Base-by-base conservation (phyloP, 495 filamentous ascomycete genomes). In the Penicillium odoratum region DNA sequence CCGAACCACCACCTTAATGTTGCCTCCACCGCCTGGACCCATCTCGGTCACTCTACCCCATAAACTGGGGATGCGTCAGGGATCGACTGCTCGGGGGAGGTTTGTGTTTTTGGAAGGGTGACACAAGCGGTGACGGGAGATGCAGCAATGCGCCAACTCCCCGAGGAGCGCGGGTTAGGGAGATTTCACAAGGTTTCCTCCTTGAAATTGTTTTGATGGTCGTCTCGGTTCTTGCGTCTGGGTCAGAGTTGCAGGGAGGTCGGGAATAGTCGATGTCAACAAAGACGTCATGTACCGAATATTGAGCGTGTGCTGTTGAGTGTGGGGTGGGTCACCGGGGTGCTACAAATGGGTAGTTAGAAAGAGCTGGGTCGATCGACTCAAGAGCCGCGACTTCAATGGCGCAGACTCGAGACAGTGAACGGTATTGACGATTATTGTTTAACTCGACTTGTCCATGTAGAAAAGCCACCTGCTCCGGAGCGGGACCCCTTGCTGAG, bases 1-100 rank as follows among this genome's bases (percentile, higher is more conserved):
- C 76, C 94, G 85, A 78, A 99, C 94, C 82, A 99, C 94, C 79
- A 99, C 94, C 89, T 98, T 99, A 73, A 99, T 99, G 71, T 99
- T 99, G 74, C 94, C 94, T 73, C 89, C 92, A 55, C 88, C 89
- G 57, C 78, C 83, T 71, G 88, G 84, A 75, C 88, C 82, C 88
- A 92, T 92, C 73, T 64, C 78, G 69, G 16, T 38, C 46, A 53
- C 64, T 63, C 68, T 72, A 55, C 68, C 67, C 72, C 74, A 75
- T 76, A 60, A 62, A 77, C 69, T 48, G 53, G 65, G 61, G 57
- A 13, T 52, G 38, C 48, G 58, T 66, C 57, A 52, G 54, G 48
- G 51, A 45, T 55, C 49, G 55, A 57, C 56, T 51, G 45, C 11
- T 57, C 15, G 44, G 61, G 46, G 28, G 11, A 5, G 46, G 15